Evolutionary conservation across 2,329 filamentous ascomycete species (phyloP), one percentile per base, ranked within the genome.

Genomic region (Fusarium sp.): DNA sequence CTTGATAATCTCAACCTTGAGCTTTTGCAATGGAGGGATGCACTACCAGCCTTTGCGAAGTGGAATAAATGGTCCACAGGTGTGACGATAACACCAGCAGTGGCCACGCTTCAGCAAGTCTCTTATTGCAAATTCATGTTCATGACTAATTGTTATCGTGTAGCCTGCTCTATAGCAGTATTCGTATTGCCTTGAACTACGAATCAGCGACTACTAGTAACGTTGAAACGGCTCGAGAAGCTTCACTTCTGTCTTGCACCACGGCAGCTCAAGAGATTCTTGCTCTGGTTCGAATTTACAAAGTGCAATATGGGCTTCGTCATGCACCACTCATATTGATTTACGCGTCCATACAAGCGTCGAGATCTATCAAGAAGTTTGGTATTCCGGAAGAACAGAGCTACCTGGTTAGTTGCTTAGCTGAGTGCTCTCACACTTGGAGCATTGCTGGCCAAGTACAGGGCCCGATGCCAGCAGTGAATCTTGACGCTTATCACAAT

Each of bases 301-400:
- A 46, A 33, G 36, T 62, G 12, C 52, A 62, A 15, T 62, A 55
- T 3, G 59, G 59, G 11, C 38, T 62, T 15, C 33, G 41, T 0
- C 59, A 62, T 25, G 42, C 59, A n/a, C 59, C 59, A n/a, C 59
- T 62, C 5, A 46, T 62, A 33, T 36, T 62, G 4, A 46, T 62
- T 9, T 62, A 62, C 17, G 59, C 59, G 10, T 46, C 59, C 2
- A 62, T 58, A 46, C 41, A 62, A 35, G 59, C 41, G 0, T 44
- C 29, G 9, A 29, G 47, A 6, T 46, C 49, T 5, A 58, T 62
- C 4, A 27, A 39, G 12, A 58, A 29, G 12, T 59, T 39, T 22
- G 59, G 59, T 3, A 62, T 62, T 15, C 59, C 59, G 11, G 59
- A 62, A 14, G 59, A 62, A 31, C 52, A 62, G 12, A 58, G 27